Conservation (phyloP, 257 asterid genomes). For the Leptodermis oblonga region DNA sequence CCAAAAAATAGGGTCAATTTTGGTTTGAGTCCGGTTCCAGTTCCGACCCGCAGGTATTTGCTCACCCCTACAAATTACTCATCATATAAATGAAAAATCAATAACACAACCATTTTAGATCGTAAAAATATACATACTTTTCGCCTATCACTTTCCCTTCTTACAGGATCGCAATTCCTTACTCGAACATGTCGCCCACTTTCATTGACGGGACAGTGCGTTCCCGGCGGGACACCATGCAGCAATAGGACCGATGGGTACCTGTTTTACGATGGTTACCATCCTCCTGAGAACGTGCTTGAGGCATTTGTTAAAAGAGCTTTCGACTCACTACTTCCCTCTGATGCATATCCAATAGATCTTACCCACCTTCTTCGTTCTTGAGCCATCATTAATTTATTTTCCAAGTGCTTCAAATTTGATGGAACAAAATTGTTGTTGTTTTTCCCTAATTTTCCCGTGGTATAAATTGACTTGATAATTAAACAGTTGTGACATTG, state of each 20-base stretch:
- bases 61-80: too few relatives aligned
- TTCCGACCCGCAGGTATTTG: too few relatives aligned
- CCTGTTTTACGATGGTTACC: slow-evolving; percentile 37
- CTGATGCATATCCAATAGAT: slow-evolving; percentile 36
- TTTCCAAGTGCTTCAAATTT: neutral
- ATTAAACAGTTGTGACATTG: too few relatives aligned
- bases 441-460: neutral
- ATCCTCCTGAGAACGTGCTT: slow-evolving; percentile 21
- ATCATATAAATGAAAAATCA: too few relatives aligned
- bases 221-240: slow-evolving; percentile 24
- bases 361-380: slow-evolving; percentile 27
- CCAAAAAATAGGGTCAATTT: too few relatives aligned
- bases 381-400: too few relatives aligned
- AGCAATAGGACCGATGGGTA: slow-evolving; percentile 20
- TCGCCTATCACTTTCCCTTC: too few relatives aligned
- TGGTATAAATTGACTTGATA: too few relatives aligned
- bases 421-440: neutral
- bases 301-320: slow-evolving; percentile 18
- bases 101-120: too few relatives aligned
- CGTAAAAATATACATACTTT: too few relatives aligned
- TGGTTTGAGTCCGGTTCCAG: too few relatives aligned
- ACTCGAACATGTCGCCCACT: slow-evolving; percentile 33
- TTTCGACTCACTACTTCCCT: slow-evolving; percentile 17
- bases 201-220: slow-evolving; percentile 25
- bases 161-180: slow-evolving; percentile 23